Evolutionary conservation across 2,329 filamentous ascomycete genomes (phyloP).

Genomic region (Sporothrix mexicana): DNA sequence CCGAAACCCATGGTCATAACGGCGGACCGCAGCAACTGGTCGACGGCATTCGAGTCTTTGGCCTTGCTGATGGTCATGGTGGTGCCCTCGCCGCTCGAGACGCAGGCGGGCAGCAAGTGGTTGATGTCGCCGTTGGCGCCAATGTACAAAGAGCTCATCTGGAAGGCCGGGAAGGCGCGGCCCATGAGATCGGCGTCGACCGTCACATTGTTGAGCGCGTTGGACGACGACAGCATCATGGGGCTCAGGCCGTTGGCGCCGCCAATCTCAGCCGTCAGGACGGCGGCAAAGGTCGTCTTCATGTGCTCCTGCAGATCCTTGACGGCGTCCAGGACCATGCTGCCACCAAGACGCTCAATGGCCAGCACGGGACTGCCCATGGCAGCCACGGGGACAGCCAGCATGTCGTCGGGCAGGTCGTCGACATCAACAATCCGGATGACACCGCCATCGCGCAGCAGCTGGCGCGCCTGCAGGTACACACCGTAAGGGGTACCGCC

Average conservation of each 20-base stretch:
- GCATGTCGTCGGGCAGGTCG: conserved; percentile 50
- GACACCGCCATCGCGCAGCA: conserved; percentile 49
- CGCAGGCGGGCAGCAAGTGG: conserved; percentile 32
- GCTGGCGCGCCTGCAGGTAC: conserved; percentile 48
- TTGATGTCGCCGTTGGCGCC: conserved; percentile 34
- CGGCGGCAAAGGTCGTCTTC: conserved; percentile 42
- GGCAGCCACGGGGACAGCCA: conserved; percentile 53
- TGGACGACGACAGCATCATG: conserved; percentile 48
- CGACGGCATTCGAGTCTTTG: conserved; percentile 49
- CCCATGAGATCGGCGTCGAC: conserved; percentile 51
- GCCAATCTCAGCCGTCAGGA: conserved; percentile 60
- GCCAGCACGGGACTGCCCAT: conserved; percentile 52
- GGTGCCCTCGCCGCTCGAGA: conserved; percentile 49
- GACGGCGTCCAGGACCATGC: conserved; percentile 49
- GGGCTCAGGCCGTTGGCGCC: conserved; percentile 58
- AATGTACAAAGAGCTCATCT: conserved; percentile 35
- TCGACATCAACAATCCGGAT: conserved; percentile 49
- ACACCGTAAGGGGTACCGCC: conserved; percentile 50
- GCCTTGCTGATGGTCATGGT: conserved; percentile 28
- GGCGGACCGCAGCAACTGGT: conserved; percentile 50
- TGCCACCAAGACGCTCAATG: conserved; percentile 50
- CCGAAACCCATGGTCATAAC: conserved; percentile 51
- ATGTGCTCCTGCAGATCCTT: conserved; percentile 47
- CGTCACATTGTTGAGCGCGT: conserved; percentile 45
- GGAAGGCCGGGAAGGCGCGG: conserved; percentile 42